These are phyloP conservation scores for Vigna nakashimae DNA, from an alignment of 306 rosid genomes.

Conservation along the genomic window DNA sequence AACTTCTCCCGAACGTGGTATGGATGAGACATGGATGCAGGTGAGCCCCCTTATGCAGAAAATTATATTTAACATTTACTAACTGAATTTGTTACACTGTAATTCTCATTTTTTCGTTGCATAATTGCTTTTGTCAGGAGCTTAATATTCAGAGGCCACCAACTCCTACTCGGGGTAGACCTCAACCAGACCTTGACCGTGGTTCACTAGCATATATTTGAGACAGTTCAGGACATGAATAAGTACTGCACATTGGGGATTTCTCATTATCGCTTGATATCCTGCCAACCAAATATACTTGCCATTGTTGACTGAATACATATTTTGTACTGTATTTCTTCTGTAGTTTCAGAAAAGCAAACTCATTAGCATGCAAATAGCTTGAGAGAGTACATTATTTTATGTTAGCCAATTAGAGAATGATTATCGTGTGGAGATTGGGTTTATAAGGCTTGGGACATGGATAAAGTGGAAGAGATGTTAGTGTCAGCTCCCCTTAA, in stretches of 20 bases:
- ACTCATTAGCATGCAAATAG: conserved; percentile 50
- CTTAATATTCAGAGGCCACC: conserved; percentile 99
- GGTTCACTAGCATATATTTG: conserved; percentile 97
- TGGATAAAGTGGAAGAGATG: conserved; percentile 52
- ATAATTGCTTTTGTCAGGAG: conserved; percentile 59
- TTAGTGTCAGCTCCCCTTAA: conserved; percentile 46
- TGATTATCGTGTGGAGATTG: conserved; percentile 43
- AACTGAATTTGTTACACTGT: conserved; percentile 9
- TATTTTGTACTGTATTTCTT: conserved; percentile 30
- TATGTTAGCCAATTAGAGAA: conserved; percentile 32
- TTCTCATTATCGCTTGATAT: conserved; percentile 30
- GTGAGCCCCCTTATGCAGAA: conserved; percentile 48
- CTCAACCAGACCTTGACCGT: conserved; percentile 97
- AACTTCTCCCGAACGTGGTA: conserved; percentile 90
- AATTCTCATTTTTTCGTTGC: background rate
- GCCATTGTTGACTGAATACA: conserved; percentile 39
- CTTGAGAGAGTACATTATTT: conserved; percentile 35
- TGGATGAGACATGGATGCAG: conserved; percentile 99
- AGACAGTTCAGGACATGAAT: conserved; percentile 40
- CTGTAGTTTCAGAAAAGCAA: conserved; percentile 44
- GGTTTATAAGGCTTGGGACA: conserved; percentile 47
- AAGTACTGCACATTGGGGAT: conserved; percentile 25
- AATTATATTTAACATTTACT: conserved; percentile 19
- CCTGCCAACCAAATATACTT: conserved; percentile 33
- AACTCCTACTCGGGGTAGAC: conserved; percentile 98